Evolutionary conservation across 2,329 filamentous ascomycete genomes (phyloP), one percentile per base, ranked within the genome.

Genomic region (Diplocarpon rosae): DNA sequence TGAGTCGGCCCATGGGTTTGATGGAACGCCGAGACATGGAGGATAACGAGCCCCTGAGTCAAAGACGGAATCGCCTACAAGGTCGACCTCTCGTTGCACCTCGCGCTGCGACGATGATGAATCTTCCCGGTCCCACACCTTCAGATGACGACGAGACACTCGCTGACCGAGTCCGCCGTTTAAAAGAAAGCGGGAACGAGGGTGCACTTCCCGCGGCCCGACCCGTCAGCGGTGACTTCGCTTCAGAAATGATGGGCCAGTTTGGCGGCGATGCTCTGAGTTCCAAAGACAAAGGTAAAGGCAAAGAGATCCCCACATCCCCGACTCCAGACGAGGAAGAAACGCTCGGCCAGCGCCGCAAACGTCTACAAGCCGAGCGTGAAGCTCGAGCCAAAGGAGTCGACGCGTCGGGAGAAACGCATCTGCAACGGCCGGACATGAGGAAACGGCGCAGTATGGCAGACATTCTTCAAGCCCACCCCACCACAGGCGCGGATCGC

Each of bases 1-100:
- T 80, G 51, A 72, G 79, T 64, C 66, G 78, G 10, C 84, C 85
- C 0, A 62, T 87, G 5, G 85, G 85, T 4, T 63, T 92, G 45
- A 80, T 92, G 69, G 84, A 93, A 59, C 79, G 78, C 56, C 79
- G 86, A 37, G 83, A 93, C 47, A 67, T 92, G 52, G 92, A 98
- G 61, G 92, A 98, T 57, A 92, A 88, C 44, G 92, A 96, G 61
- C 89, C 92, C 0, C 56, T 63, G 2, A 59, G 56, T 39, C 46
- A 50, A 17, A 55, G 61, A 40, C 48, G 59, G 48, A 56, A 60
- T 28, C 47, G 61, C 36, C 42, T 63, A 3, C 52, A 53, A 28
- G 59, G 59, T 12, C 48, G 52, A 35, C 38, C 49, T 11, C 40
- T 30, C n/a, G 37, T 39, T n/a, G 37, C 40, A 37, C 48, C 46